phyloP scores from a whole-genome alignment of 2,329 filamentous ascomycete genomes.

The Ophiostoma australiae region DNA sequence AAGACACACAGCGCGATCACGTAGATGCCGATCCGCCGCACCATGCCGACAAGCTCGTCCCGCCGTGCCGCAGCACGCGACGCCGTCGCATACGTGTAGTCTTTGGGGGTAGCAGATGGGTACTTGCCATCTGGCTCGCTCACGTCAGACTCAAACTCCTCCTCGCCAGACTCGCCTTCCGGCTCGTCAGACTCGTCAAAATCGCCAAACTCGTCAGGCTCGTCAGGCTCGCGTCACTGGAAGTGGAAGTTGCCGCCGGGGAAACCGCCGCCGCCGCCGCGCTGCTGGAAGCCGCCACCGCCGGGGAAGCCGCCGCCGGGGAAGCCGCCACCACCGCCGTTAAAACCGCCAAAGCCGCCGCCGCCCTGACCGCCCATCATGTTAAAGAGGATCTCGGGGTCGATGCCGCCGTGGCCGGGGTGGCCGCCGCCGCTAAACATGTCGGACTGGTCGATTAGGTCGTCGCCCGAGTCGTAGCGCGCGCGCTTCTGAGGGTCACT shows the following conservation, averaged over 20 bases:
- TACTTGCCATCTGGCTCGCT: no score
- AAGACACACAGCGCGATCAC: slow-evolving; percentile 44
- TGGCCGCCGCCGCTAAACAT: slow-evolving; percentile 70
- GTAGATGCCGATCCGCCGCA: slow-evolving; percentile 42
- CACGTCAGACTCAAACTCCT: no score
- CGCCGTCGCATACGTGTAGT: background rate
- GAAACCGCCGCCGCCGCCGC: slow-evolving; percentile 33
- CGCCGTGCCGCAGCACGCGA: slow-evolving; percentile 31
- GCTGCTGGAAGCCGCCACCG: slow-evolving; percentile 48
- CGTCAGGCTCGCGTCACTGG: slow-evolving; percentile 42
- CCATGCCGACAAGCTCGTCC: slow-evolving; percentile 39
- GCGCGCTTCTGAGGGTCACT: slow-evolving; percentile 92
- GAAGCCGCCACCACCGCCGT: slow-evolving; percentile 44
- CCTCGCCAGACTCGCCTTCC: background rate
- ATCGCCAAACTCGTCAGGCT: slow-evolving; percentile 30
- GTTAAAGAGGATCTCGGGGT: slow-evolving; percentile 73
- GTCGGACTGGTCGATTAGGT: slow-evolving; percentile 80
- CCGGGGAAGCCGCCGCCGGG: slow-evolving; percentile 44
- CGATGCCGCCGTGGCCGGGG: slow-evolving; percentile 62
- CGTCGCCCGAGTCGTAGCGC: slow-evolving; percentile 86
- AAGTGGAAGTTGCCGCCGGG: slow-evolving; percentile 39
- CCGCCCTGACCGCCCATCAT: slow-evolving; percentile 68
- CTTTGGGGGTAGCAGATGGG: background rate
- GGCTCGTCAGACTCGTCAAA: background rate
- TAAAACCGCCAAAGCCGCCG: slow-evolving; percentile 43